Conservation (phyloP, 148 eudicot species). For the Pouteria glomerata region DNA sequence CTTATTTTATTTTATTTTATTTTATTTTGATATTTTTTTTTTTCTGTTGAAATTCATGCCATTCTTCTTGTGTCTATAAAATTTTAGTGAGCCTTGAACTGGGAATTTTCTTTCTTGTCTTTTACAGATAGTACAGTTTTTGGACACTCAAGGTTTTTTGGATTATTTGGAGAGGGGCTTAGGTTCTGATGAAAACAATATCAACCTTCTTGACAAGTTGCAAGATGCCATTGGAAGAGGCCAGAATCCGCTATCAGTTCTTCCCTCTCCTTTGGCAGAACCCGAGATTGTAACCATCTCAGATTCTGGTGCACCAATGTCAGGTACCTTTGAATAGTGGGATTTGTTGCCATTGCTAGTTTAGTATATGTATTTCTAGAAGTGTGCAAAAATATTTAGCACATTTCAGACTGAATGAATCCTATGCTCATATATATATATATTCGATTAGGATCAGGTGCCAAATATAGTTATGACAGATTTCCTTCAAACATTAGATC, state of each 20-base stretch:
- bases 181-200: conserved; percentile 59
- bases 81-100: conserved; percentile 5
- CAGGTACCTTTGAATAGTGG: conserved; percentile 37
- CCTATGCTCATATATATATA: not conserved
- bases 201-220: conserved; percentile 91
- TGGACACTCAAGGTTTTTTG: conserved; percentile 95
- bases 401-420: conserved; percentile 5
- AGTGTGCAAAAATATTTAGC: not conserved
- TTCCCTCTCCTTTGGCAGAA: conserved; percentile 53
- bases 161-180: conserved; percentile 91
- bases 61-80: not conserved
- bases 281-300: conserved; percentile 88
- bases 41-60: not conserved
- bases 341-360: not conserved
- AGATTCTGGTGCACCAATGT: conserved; percentile 47
- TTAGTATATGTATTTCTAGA: not conserved
- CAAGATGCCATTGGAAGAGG: conserved; percentile 99
- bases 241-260: conserved; percentile 80
- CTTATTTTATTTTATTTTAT: too few relatives aligned
- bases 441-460: conserved; percentile 47
- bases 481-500: conserved; percentile 80
- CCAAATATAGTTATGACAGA: conserved; percentile 68
- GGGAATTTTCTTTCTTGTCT: conserved; percentile 7
- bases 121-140: conserved; percentile 75
- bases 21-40: too few relatives aligned